These are phyloP conservation scores for Borealophlyctis nickersoniae DNA, from an alignment of 192 early-diverging fungal genomes.

Conservation along the genomic window DNA sequence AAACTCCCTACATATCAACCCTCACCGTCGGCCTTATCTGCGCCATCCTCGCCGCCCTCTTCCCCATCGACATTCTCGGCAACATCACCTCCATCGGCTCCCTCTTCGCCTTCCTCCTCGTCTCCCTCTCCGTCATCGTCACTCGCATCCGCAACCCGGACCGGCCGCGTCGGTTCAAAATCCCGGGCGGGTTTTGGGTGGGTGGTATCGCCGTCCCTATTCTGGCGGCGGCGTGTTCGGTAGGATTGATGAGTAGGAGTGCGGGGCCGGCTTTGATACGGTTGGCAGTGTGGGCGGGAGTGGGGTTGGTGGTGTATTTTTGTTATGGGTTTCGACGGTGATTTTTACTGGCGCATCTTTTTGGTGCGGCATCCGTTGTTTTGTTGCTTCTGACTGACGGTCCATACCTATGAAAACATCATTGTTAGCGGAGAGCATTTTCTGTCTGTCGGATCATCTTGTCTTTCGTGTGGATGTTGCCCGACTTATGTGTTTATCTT, in stretches of 20 bases:
- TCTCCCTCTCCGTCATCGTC: slow-evolving; percentile 72
- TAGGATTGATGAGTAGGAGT: neutral
- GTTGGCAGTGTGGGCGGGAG: neutral
- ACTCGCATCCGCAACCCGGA: slow-evolving; percentile 71
- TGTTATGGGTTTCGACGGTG: neutral
- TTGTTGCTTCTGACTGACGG: too few species aligned
- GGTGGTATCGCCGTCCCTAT: slow-evolving; percentile 66
- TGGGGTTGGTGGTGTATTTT: neutral
- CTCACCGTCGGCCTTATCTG: slow-evolving; percentile 61
- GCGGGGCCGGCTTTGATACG: neutral
- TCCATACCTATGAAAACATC: too few species aligned
- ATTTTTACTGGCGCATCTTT: too few species aligned
- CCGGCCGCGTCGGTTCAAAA: slow-evolving; percentile 62
- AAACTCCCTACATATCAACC: slow-evolving; percentile 75
- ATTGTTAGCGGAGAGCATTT: too few species aligned
- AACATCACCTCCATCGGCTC: slow-evolving; percentile 86
- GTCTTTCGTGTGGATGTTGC: too few species aligned
- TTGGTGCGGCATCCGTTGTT: too few species aligned
- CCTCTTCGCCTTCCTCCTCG: slow-evolving; percentile 64
- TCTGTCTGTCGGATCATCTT: too few species aligned
- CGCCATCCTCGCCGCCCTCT: slow-evolving; percentile 63
- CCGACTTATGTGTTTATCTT: too few species aligned
- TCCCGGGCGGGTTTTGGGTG: slow-evolving; percentile 59
- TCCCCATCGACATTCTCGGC: slow-evolving; percentile 80
- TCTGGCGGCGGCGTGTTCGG: slow-evolving; percentile 41